A percentile compares a stretch with the other conserved stretches of the same genome.
Conservation (phyloP, 2,329 filamentous ascomycete species). For the Colletotrichum simmondsii region DNA sequence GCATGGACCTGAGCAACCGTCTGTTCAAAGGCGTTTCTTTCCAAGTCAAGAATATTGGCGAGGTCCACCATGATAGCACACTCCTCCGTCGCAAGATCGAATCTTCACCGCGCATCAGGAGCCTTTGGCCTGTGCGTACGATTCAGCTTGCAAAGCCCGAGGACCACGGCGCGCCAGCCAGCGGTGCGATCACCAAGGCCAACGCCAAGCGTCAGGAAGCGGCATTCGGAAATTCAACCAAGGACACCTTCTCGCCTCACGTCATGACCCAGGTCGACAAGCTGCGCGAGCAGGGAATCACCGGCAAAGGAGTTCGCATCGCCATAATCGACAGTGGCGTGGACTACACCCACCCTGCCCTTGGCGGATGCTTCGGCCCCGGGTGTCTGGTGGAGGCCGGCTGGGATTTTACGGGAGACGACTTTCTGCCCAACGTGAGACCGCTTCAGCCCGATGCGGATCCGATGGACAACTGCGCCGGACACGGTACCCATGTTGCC, state of each 20-base stretch:
- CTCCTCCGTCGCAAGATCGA: slow-evolving; percentile 34
- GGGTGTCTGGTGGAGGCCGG: slow-evolving; percentile 59
- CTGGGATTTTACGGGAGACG: slow-evolving; percentile 58
- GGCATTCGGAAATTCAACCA: slow-evolving; percentile 4
- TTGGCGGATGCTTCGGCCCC: slow-evolving; percentile 63
- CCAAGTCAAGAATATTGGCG: slow-evolving; percentile 38
- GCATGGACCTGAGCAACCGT: slow-evolving; percentile 38
- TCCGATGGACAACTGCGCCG: slow-evolving; percentile 20
- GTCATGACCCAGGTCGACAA: slow-evolving; percentile 50
- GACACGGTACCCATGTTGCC: slow-evolving; percentile 56
- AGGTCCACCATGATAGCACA: slow-evolving; percentile 36
- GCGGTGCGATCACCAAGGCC: neutral
- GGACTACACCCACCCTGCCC: slow-evolving; percentile 61
- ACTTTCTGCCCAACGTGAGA: slow-evolving; percentile 35
- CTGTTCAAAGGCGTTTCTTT: slow-evolving; percentile 41
- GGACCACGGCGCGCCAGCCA: slow-evolving; percentile 23
- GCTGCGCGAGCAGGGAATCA: slow-evolving; percentile 54
- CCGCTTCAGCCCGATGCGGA: slow-evolving; percentile 12
- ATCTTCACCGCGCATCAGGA: slow-evolving; percentile 38
- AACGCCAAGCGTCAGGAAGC: slow-evolving; percentile 13
- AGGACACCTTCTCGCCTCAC: slow-evolving; percentile 16
- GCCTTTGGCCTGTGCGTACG: slow-evolving; percentile 43
- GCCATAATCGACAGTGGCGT: slow-evolving; percentile 53
- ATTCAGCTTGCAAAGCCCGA: slow-evolving; percentile 34
- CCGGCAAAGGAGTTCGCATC: slow-evolving; percentile 55